Evolutionary conservation across 148 eudicot genomes (phyloP).

Genomic region (Pouteria glomerata): DNA sequence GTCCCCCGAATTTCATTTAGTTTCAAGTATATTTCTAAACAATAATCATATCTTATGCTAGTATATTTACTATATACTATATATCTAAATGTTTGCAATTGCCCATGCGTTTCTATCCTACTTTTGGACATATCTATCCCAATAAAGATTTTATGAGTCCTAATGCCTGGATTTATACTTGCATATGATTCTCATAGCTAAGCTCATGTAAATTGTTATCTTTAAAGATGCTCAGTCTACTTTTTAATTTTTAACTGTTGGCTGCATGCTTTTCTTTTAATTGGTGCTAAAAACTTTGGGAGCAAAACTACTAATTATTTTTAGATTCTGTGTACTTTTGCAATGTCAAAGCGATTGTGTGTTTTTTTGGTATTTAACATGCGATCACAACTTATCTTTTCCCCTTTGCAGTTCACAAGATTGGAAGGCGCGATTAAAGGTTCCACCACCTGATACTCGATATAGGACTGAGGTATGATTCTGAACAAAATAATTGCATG

Average conservation of each 20-base stretch:
- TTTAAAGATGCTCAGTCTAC: too few relatives aligned
- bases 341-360: not conserved
- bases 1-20: too few relatives aligned
- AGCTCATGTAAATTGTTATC: too few relatives aligned
- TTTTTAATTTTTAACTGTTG: not conserved
- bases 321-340: not conserved
- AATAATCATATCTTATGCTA: too few relatives aligned
- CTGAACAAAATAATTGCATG: not conserved
- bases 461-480: slow-evolving; percentile 75
- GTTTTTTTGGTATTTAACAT: not conserved
- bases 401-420: slow-evolving; percentile 51
- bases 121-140: too few relatives aligned
- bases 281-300: not conserved
- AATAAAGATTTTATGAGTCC: too few relatives aligned
- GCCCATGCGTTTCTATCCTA: too few relatives aligned
- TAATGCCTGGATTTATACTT: too few relatives aligned
- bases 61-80: too few relatives aligned
- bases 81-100: too few relatives aligned
- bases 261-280: not conserved
- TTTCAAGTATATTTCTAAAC: too few relatives aligned
- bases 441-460: slow-evolving; percentile 69
- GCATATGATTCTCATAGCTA: too few relatives aligned
- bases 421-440: slow-evolving; percentile 66
- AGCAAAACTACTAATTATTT: not conserved
- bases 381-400: not conserved